Evolutionary conservation across 805 yeast species (phyloP).

Genomic region (Blastobotrys attinorum): DNA sequence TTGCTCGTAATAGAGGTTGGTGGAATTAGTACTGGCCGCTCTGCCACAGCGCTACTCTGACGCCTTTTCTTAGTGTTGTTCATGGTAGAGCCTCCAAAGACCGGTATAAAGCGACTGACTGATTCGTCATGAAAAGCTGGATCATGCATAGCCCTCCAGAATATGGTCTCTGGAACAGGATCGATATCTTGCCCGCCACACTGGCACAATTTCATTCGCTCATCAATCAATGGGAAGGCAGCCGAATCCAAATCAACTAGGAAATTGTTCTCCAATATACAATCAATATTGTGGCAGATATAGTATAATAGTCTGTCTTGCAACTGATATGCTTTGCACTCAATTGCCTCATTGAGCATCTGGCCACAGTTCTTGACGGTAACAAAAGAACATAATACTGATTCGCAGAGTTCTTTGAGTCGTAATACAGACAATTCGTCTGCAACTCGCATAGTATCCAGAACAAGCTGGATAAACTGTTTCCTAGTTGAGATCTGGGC

Average conservation of each 20-base stretch:
- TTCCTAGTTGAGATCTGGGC: conserved; percentile 18
- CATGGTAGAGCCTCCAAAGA: background rate
- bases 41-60: background rate
- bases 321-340: conserved; percentile 45
- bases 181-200: background rate
- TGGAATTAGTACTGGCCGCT: background rate
- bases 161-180: too few species aligned
- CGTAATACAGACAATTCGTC: conserved; percentile 57
- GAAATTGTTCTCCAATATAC: conserved; percentile 42
- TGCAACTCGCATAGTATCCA: conserved; percentile 52
- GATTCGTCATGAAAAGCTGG: background rate
- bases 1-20: too few species aligned
- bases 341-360: conserved; percentile 47
- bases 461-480: conserved; percentile 43
- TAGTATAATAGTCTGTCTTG: conserved; percentile 59
- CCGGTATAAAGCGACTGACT: background rate
- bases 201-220: conserved; percentile 5
- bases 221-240: conserved; percentile 9
- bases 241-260: conserved; percentile 3
- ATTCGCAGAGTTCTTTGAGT: conserved; percentile 54
- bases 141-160: background rate
- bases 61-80: background rate
- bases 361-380: conserved; percentile 52
- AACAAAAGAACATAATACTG: conserved; percentile 37
- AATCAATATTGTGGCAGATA: conserved; percentile 55